Evolutionary conservation across 345 rosid species (phyloP).

Genomic region (Arabidopsis arenosa): DNA sequence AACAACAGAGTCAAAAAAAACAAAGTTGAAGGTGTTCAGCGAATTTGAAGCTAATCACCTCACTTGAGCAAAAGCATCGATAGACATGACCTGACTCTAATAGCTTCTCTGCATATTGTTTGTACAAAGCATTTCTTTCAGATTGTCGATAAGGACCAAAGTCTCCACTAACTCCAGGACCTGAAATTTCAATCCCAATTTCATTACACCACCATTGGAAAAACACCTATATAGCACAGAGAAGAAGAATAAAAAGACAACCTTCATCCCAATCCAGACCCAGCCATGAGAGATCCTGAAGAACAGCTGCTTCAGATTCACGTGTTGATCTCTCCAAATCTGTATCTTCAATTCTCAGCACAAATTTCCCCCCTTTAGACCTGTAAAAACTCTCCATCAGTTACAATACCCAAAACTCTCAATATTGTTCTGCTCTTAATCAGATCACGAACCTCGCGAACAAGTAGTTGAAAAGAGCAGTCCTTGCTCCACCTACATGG

Average conservation of each 20-base stretch:
- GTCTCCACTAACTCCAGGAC: constrained; percentile 84
- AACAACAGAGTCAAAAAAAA: background rate
- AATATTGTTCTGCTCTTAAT: background rate
- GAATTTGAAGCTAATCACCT: constrained; percentile 50
- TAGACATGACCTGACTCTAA: constrained; percentile 87
- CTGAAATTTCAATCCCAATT: constrained; percentile 46
- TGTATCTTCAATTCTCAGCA: constrained; percentile 91
- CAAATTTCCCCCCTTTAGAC: constrained; percentile 92
- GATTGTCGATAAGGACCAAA: constrained; percentile 92
- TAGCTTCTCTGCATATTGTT: constrained; percentile 76
- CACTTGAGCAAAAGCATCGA: constrained; percentile 87
- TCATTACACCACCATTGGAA: background rate
- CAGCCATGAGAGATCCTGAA: constrained; percentile 87
- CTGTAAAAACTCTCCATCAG: constrained; percentile 41
- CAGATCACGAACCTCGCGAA: constrained; percentile 69
- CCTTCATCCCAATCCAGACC: constrained; percentile 98
- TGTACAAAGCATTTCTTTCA: constrained; percentile 82
- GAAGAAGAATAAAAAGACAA: constrained; percentile 30
- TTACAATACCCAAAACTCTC: constrained; percentile 6
- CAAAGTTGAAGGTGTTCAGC: background rate
- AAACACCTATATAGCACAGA: background rate
- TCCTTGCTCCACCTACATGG: constrained; percentile 97
- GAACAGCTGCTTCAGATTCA: constrained; percentile 92
- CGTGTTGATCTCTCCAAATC: constrained; percentile 92
- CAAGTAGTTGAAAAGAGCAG: constrained; percentile 94